A percentile compares a stretch with the other conserved stretches of the same genome.
These are phyloP conservation scores for Notholithocarpus densiflorus DNA, from an alignment of 306 rosid species.

Conservation along the genomic window DNA sequence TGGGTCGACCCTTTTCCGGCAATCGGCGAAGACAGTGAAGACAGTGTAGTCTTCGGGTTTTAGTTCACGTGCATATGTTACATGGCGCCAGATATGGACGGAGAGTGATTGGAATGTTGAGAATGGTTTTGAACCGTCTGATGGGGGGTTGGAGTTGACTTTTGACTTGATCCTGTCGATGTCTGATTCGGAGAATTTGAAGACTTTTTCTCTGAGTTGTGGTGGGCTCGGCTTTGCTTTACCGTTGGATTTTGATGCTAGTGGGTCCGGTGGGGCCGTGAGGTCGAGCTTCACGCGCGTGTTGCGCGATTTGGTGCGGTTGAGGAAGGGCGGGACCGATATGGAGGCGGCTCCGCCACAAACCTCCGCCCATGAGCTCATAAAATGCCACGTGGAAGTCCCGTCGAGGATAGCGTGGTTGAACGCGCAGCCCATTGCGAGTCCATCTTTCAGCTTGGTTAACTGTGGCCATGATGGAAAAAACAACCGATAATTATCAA, in stretches of 20 bases:
- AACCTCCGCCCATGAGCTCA: slow-evolving; percentile 87
- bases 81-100: slow-evolving; percentile 87
- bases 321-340: slow-evolving; percentile 59
- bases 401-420: slow-evolving; percentile 92
- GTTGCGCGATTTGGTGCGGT: slow-evolving; percentile 71
- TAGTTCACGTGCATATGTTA: slow-evolving; percentile 64
- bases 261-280: slow-evolving; percentile 40
- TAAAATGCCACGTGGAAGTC: slow-evolving; percentile 90
- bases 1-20: slow-evolving; percentile 79
- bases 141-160: slow-evolving; percentile 39
- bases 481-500: too few relatives aligned
- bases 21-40: slow-evolving; percentile 88
- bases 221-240: slow-evolving; percentile 30
- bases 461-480: slow-evolving; percentile 38
- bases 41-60: slow-evolving; percentile 89
- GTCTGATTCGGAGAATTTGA: slow-evolving; percentile 74
- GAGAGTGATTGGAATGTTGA: slow-evolving; percentile 90
- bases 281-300: slow-evolving; percentile 84
- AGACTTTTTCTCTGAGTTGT: slow-evolving; percentile 54
- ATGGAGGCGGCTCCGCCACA: slow-evolving; percentile 50
- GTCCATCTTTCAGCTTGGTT: slow-evolving; percentile 83
- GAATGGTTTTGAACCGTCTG: slow-evolving; percentile 71
- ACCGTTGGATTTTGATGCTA: slow-evolving; percentile 21
- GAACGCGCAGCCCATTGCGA: slow-evolving; percentile 85
- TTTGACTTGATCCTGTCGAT: slow-evolving; percentile 77